phyloP scores from a whole-genome alignment of 305 asterid genomes.

The Nicotiana rustica region DNA sequence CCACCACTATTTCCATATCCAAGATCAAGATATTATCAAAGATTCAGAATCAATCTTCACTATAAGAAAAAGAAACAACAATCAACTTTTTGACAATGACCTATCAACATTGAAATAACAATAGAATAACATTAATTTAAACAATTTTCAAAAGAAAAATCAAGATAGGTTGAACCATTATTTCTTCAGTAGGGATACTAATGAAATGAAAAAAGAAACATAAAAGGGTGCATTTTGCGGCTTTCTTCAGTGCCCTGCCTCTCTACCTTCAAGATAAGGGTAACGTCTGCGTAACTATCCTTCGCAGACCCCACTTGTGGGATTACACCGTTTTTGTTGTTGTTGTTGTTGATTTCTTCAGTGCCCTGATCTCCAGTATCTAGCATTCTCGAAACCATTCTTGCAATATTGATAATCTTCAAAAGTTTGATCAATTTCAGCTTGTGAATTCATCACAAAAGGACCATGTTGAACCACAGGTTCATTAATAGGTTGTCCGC shows the following conservation, averaged over 20 bases:
- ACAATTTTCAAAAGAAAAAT: constrained; percentile 37
- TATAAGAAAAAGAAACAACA: background rate
- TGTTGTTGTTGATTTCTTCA: background rate
- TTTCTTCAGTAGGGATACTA: background rate
- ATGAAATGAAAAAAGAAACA: background rate
- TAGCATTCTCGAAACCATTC: constrained; percentile 93
- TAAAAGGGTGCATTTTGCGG: background rate
- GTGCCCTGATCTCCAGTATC: constrained; percentile 65
- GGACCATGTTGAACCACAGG: constrained; percentile 94
- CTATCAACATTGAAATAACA: constrained; percentile 19
- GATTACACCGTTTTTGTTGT: too few species aligned
- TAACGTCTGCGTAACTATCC: too few species aligned
- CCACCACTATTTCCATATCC: constrained; percentile 26
- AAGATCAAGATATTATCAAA: constrained; percentile 31
- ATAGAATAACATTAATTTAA: constrained; percentile 2
- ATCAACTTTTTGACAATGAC: constrained; percentile 41
- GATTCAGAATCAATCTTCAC: constrained; percentile 33
- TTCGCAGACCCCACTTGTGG: too few species aligned
- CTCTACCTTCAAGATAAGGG: too few species aligned
- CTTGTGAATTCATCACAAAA: constrained; percentile 95
- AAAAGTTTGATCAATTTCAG: constrained; percentile 75
- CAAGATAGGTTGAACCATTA: constrained; percentile 36
- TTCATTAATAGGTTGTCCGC: constrained; percentile 83
- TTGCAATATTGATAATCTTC: constrained; percentile 77
- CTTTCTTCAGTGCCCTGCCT: background rate